Base-by-base conservation (phyloP, 2,329 filamentous ascomycete genomes). In the Trichoderma arundinaceum region DNA sequence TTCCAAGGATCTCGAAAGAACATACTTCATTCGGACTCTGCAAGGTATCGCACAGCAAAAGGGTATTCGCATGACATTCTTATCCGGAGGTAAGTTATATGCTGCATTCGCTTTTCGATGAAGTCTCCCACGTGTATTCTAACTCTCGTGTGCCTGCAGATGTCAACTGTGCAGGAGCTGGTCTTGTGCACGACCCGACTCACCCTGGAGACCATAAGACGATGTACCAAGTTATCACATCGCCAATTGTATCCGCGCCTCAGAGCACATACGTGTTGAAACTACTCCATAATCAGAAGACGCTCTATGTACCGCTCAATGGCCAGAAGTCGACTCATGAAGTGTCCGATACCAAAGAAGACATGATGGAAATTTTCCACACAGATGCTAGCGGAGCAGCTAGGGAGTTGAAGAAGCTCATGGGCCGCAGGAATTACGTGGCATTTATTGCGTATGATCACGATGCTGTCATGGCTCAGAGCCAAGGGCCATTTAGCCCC, bases 281-380 rank as follows among this genome's bases (percentile, higher is more conserved):
- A 77, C 86, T 99, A 74, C 88, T 99, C n/a, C 93, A 98, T 83
- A 95, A 91, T 82, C 94, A 94, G 80, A 95, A 94, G 77, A 87
- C 91, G 43, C 87, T 98, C 33, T 99, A 97, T 77, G 85, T 99
- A 63, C 95, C 95, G 0, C 84, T 86, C 63, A 99, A 99, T 77
- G 94, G 94, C 1, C 88, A 92, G 65, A 86, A 87, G 69, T 89
- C 90, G 1, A 90, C 84, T 1, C 87, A 92, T 68, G 86, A 89
- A 69, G 85, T 91, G 1, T 91, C 89, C 1, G 95, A 99, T 76
- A 99, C 95, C 53, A 98, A 99, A 79, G 95, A 99, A 78, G 95
- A 99, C 79, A 99, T 99, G 95, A 96, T 99, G 91, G 95, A 99
- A 81, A 96, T 99, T 71, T 99, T 99, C 85, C 92, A 95, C 73